Conservation (phyloP, 345 rosid genomes). For the Salix caprea region DNA sequence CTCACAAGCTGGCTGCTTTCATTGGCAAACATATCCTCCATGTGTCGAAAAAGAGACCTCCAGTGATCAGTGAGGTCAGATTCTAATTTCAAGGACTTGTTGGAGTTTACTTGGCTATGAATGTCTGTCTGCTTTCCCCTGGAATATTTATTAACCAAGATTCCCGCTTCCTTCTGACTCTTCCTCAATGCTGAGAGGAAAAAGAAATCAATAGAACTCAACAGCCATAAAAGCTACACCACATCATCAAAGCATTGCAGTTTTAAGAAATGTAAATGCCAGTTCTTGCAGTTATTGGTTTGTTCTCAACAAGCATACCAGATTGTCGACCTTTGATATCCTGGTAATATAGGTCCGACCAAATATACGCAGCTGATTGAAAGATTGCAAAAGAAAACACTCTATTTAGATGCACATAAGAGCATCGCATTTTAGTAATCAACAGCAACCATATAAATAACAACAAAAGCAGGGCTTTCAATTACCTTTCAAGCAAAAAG, state of each 20-base stretch:
- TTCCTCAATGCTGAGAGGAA: conserved; percentile 55
- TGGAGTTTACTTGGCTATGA: conserved; percentile 31
- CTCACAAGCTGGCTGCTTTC: conserved; percentile 84
- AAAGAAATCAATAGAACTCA: not conserved
- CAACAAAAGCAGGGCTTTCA: not conserved
- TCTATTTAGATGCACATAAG: not conserved
- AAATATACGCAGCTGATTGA: conserved; percentile 76
- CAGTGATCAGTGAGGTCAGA: conserved; percentile 60
- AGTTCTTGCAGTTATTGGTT: not conserved
- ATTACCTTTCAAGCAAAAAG: conserved; percentile 81
- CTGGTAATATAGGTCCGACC: conserved; percentile 91
- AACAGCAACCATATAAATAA: not conserved
- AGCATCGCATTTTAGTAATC: not conserved
- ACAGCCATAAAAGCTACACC: not conserved
- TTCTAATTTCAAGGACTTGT: conserved; percentile 46
- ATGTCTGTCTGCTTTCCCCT: conserved; percentile 42
- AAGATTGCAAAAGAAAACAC: conserved; percentile 15
- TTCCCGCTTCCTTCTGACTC: conserved; percentile 71
- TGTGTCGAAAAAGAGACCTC: conserved; percentile 77
- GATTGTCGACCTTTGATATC: conserved; percentile 73
- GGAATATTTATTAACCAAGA: conserved; percentile 45
- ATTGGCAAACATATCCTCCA: conserved; percentile 56
- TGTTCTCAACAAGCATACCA: conserved; percentile 35
- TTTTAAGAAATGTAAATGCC: conserved; percentile 4
- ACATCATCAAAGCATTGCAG: not conserved